Evolutionary conservation across 305 asterid species (phyloP).

Genomic region (Solanum aculeatissimum): DNA sequence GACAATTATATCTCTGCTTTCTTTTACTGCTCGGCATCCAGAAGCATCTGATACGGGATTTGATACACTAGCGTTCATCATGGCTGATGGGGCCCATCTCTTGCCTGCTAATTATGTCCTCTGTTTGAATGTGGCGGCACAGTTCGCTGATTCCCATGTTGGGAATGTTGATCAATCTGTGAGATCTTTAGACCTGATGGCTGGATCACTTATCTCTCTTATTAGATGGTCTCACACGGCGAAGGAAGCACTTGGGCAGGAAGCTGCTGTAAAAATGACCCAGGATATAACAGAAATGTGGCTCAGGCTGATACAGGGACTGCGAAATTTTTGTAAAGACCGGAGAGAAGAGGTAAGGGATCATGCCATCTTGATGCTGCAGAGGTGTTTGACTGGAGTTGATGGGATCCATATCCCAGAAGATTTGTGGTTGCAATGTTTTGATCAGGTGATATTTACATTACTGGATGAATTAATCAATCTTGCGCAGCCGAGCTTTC

Average conservation of each 20-base stretch:
- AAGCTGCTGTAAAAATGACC: conserved; percentile 53
- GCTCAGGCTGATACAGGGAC: conserved; percentile 80
- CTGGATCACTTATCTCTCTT: conserved; percentile 67
- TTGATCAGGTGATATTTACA: conserved; percentile 64
- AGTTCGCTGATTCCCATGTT: conserved; percentile 86
- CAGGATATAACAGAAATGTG: conserved; percentile 89
- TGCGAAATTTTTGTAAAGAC: conserved; percentile 65
- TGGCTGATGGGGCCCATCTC: conserved; percentile 81
- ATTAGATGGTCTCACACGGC: conserved; percentile 62
- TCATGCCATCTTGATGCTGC: conserved; percentile 58
- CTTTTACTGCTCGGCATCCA: conserved; percentile 87
- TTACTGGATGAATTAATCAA: conserved; percentile 61
- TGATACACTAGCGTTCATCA: conserved; percentile 65
- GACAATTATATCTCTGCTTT: conserved; percentile 70
- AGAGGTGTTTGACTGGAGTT: conserved; percentile 61
- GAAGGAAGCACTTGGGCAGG: conserved; percentile 61
- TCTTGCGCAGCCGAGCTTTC: conserved; percentile 34
- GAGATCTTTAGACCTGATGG: conserved; percentile 76
- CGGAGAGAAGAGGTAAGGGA: conserved; percentile 76
- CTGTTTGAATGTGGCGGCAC: conserved; percentile 75
- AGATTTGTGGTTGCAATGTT: conserved; percentile 72
- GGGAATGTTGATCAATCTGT: conserved; percentile 66
- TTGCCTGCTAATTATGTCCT: conserved; percentile 77
- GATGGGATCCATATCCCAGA: conserved; percentile 50
- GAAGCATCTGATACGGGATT: conserved; percentile 94